Percentiles rank a stretch among this genome's conserved stretches.
These are phyloP conservation scores for Komagataella pseudopastoris DNA, from an alignment of 805 yeast species.

Conservation along the genomic window DNA sequence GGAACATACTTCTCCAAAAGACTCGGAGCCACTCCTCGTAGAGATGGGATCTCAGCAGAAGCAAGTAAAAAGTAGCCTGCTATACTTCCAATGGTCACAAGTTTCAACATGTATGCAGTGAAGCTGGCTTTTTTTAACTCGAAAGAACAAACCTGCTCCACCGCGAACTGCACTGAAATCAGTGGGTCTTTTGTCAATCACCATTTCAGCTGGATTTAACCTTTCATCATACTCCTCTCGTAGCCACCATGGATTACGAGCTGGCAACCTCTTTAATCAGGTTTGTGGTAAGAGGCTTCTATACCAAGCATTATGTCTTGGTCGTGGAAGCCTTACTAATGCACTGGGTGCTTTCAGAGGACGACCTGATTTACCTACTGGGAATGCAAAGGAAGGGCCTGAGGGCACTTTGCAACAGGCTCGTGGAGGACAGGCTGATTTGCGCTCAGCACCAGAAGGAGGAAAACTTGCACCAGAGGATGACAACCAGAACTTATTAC, in stretches of 20 bases:
- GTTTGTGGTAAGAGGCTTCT: constrained; percentile 78
- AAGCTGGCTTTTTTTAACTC: not conserved
- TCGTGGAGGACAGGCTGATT: constrained; percentile 75
- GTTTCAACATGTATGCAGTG: not conserved
- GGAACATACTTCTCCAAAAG: constrained; percentile 30
- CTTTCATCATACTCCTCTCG: not conserved
- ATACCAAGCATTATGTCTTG: constrained; percentile 69
- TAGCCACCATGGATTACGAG: constrained; percentile 2
- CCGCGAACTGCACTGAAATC: not conserved
- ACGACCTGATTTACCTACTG: constrained; percentile 69
- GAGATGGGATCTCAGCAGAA: not conserved
- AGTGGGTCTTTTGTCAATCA: not conserved
- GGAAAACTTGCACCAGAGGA: constrained; percentile 49
- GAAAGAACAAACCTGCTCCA: not conserved
- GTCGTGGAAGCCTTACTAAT: constrained; percentile 77
- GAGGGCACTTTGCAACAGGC: constrained; percentile 64
- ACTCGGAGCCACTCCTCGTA: not conserved
- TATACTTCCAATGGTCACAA: not conserved
- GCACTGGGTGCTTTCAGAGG: constrained; percentile 87
- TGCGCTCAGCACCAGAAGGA: constrained; percentile 62
- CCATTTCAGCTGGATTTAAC: not conserved
- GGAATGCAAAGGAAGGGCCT: constrained; percentile 82
- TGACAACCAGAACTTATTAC: constrained; percentile 67
- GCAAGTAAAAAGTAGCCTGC: not conserved
- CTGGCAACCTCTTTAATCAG: constrained; percentile 38